phyloP scores from a whole-genome alignment of 129 eudicot species.

The Gnaphalium uliginosum region DNA sequence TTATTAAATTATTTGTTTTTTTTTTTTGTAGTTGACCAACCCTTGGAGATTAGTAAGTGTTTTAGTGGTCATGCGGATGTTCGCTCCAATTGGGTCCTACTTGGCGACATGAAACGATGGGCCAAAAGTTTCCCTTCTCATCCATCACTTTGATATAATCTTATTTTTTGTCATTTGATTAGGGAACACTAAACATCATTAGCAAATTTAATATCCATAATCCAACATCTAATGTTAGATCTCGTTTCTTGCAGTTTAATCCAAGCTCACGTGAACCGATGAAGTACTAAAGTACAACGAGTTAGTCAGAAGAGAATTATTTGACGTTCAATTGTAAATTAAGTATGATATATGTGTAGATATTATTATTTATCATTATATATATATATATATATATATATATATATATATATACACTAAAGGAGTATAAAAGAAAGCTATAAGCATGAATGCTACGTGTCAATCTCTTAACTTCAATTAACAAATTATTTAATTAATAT shows the following conservation, averaged over 20 bases:
- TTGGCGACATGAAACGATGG: constrained; percentile 63
- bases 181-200: constrained; percentile 40
- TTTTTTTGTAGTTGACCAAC: constrained; percentile 18
- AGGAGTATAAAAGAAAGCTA: too few species aligned
- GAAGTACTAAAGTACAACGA: background rate
- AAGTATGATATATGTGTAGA: too few species aligned
- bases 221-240: constrained; percentile 23
- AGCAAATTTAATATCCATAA: constrained; percentile 18
- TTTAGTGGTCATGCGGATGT: constrained; percentile 42
- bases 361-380: too few species aligned
- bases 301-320: background rate
- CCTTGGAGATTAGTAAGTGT: background rate
- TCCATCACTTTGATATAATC: constrained; percentile 13
- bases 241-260: constrained; percentile 18
- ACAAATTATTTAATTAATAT: too few species aligned
- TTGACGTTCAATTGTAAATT: background rate
- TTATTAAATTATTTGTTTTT: background rate
- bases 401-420: too few species aligned
- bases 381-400: too few species aligned
- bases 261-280: background rate
- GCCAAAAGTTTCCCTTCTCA: constrained; percentile 51
- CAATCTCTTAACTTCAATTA: too few species aligned
- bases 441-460: too few species aligned
- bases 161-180: constrained; percentile 38
- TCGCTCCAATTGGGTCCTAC: constrained; percentile 35